Base-by-base conservation (phyloP, 352 stramenopile genomes). In the Phytophthora ohioensis region DNA sequence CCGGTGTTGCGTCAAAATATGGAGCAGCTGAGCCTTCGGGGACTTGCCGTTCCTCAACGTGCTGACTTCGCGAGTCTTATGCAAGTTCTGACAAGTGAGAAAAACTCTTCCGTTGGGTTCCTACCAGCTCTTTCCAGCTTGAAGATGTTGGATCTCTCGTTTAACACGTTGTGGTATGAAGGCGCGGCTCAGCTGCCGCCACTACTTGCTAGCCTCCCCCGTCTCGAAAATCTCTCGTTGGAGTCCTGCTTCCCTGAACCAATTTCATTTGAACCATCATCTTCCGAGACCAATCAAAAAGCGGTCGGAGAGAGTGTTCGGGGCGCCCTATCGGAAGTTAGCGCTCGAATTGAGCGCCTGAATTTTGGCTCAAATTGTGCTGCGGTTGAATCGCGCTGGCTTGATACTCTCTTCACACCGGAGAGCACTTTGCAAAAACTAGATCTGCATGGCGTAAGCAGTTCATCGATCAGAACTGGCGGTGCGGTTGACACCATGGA, bases 341-440 rank as follows among this genome's bases (percentile, higher is more conserved):
- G 75, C 51, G 69, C 67, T 45, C 78, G 79, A 9, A 75, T 92
- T 3, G 57, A 76, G 13, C 64, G 58, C 17, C 63, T 92, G 5
- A 80, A 86, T 65, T 90, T 92, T 60, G 79, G 75, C 15, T 88
- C 75, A 8, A 91, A 91, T 55, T 88, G 57, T 58, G 77, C 85
- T 67, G 68, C 71, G 9, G 31, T 47, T 54, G 59, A 68, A n/a
- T 57, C 84, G 75, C 43, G 66, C 38, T 78, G 87, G 67, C 48
- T 92, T 9, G 87, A 89, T 68, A 73, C 77, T 57, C 69, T 92
- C 15, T 90, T 92, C 17, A 71, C 81, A 31, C 69, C 81, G 5
- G 82, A 79, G 10, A 88, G 75, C 39, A 79, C 75, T 36, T 62
- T 90, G 15, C 67, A 83, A 58, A 76, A 73, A 32, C 57, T 92